phyloP scores from a whole-genome alignment of 257 asterid genomes.

The Solanum clarkiae region DNA sequence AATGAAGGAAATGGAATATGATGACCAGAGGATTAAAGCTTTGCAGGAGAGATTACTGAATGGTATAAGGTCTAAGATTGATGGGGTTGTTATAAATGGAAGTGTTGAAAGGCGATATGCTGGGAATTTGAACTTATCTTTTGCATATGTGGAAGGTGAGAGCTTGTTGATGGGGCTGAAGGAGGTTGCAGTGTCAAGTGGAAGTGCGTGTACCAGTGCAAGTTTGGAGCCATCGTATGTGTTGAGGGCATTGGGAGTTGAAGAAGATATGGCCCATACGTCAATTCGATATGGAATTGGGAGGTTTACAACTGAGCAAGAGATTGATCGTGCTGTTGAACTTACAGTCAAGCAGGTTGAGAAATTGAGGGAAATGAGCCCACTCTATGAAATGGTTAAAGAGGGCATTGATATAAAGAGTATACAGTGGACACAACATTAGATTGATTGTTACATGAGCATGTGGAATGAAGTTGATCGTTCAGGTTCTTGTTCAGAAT shows the following conservation, averaged over 20 bases:
- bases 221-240: constrained; percentile 97
- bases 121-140: constrained; percentile 87
- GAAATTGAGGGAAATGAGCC: constrained; percentile 96
- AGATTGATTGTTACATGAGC: background rate
- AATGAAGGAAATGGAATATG: constrained; percentile 90
- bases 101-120: constrained; percentile 72
- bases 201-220: constrained; percentile 96
- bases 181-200: constrained; percentile 97
- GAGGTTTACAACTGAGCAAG: constrained; percentile 87
- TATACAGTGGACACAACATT: constrained; percentile 89
- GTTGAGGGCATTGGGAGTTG: constrained; percentile 94
- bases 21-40: constrained; percentile 46
- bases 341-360: constrained; percentile 85
- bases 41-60: constrained; percentile 60
- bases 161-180: constrained; percentile 96
- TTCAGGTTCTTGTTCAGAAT: background rate
- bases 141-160: constrained; percentile 96
- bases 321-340: constrained; percentile 77
- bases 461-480: background rate
- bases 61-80: constrained; percentile 58
- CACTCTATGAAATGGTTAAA: constrained; percentile 90
- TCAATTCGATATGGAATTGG: constrained; percentile 97
- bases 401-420: constrained; percentile 90
- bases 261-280: constrained; percentile 97
- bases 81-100: constrained; percentile 86